Base-by-base conservation (phyloP, 495 filamentous ascomycete species). In the Penicillium coffeae region DNA sequence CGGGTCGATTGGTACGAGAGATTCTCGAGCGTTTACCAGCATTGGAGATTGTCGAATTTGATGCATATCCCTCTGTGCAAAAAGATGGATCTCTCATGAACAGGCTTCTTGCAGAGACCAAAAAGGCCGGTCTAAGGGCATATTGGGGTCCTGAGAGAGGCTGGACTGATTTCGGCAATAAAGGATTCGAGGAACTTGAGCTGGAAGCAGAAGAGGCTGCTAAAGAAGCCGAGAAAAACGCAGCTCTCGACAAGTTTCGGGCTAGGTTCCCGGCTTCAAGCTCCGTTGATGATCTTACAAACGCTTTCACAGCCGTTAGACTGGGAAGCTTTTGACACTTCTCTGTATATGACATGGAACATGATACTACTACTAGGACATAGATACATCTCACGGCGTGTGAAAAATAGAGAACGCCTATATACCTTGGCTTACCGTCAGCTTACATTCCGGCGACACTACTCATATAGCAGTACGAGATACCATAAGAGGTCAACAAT, bases 111-210 rank as follows among this genome's bases (percentile, higher is more conserved):
- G 62, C 79, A 1, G 79, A 84, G 19, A 74, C 77, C 0, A 68
- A 61, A 10, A 52, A 61, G 12, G 71, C 71, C 2, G 62, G 74
- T 7, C 80, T 80, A 58, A 73, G 69, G 48, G 75, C 90, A 20
- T 64, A 64, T 14, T 91, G 87, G 85, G 87, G 86, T 3, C 79
- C 80, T 7, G 78, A 88, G 51, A 71, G 84, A 45, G 81, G 85
- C 7, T 90, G 87, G 86, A 65, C 65, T 15, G 67, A 69, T 44
- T 57, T 57, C 2, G 57, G 68, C 34, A 59, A 71, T 22, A 39
- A 16, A 3, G 44, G 34, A 19, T 38, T 38, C 21, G 34, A 53
- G n/a, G 40, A 50, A 6, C 50, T 42, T 12, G 45, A 56, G 7
- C 48, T 59, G 13, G 56, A 59, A 12, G 35, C 52, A 7, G 42